A percentile compares a stretch with the other conserved stretches of the same genome.
These are phyloP conservation scores for Lactarius indigo DNA, from an alignment of 768 basidiomycete genomes.

Conservation along the genomic window DNA sequence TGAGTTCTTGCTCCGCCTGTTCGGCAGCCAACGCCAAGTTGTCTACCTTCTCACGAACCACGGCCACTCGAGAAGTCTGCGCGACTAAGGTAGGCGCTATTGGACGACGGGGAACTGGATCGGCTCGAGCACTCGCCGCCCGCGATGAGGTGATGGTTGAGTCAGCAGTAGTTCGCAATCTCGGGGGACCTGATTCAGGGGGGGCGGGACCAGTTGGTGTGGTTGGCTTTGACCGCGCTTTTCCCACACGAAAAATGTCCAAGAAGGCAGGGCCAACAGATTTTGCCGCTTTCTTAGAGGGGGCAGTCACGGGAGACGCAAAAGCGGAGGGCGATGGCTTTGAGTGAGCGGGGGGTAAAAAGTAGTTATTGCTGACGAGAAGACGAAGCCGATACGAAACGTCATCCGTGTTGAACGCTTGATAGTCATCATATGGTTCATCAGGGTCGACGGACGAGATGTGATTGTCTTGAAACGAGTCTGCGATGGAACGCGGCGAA, in stretches of 20 bases:
- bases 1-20: slow-evolving; percentile 72
- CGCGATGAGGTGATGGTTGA: slow-evolving; percentile 22
- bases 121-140: slow-evolving; percentile 25
- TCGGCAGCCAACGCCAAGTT: slow-evolving; percentile 68
- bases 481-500: slow-evolving; percentile 56
- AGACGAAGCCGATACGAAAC: slow-evolving; percentile 81
- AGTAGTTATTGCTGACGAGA: slow-evolving; percentile 84
- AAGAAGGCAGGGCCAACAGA: slow-evolving; percentile 54
- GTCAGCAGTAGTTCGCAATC: slow-evolving; percentile 28
- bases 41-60: slow-evolving; percentile 77
- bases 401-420: slow-evolving; percentile 56
- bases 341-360: slow-evolving; percentile 81
- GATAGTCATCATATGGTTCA: slow-evolving; percentile 27
- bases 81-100: slow-evolving; percentile 15
- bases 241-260: slow-evolving; percentile 68
- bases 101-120: slow-evolving; percentile 26
- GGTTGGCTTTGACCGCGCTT: slow-evolving; percentile 60
- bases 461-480: slow-evolving; percentile 42
- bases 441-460: slow-evolving; percentile 32
- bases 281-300: slow-evolving; percentile 46
- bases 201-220: slow-evolving; percentile 39
- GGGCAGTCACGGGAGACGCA: slow-evolving; percentile 36
- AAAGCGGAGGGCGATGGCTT: slow-evolving; percentile 74
- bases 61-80: slow-evolving; percentile 53
- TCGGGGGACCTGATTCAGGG: slow-evolving; percentile 34